A percentile compares a stretch with the other conserved stretches of the same genome.
Conservation (phyloP, 768 basidiomycete species). For the Tulasnella calospora region DNA sequence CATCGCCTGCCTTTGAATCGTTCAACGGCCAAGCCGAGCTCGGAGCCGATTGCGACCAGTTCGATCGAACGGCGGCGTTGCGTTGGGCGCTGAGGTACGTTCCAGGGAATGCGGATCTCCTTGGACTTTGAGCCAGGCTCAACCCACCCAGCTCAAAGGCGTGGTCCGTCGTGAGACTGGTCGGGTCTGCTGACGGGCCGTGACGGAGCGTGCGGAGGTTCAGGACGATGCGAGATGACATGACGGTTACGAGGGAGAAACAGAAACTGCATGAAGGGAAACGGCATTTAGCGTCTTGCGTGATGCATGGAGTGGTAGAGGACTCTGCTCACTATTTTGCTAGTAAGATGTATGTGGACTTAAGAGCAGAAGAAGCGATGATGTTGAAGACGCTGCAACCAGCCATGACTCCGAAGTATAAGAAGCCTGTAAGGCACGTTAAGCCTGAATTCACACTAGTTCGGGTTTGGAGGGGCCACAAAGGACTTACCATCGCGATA, state of each 20-base stretch:
- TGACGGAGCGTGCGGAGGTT: neutral
- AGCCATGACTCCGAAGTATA: conserved; percentile 9
- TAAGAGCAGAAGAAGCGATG: neutral
- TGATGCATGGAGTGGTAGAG: too few relatives aligned
- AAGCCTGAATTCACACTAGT: neutral
- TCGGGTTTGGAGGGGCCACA: neutral
- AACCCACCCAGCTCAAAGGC: neutral
- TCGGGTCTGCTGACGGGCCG: neutral
- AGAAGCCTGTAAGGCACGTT: neutral
- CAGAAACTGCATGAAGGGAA: neutral
- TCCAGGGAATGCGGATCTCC: neutral
- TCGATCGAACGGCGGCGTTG: neutral
- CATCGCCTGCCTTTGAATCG: neutral
- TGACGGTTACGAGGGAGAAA: conserved; percentile 1
- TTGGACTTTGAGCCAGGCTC: neutral
- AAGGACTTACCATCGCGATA: neutral
- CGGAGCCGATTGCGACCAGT: neutral
- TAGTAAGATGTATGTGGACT: neutral
- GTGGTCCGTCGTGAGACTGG: neutral
- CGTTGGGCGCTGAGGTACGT: neutral
- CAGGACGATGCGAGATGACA: conserved; percentile 4
- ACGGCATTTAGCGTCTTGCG: neutral
- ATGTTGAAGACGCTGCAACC: conserved; percentile 2
- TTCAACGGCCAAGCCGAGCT: neutral
- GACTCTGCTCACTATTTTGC: neutral